These are phyloP conservation scores for Blastobotrys proliferans DNA, from an alignment of 1,139 yeast genomes.

Conservation along the genomic window DNA sequence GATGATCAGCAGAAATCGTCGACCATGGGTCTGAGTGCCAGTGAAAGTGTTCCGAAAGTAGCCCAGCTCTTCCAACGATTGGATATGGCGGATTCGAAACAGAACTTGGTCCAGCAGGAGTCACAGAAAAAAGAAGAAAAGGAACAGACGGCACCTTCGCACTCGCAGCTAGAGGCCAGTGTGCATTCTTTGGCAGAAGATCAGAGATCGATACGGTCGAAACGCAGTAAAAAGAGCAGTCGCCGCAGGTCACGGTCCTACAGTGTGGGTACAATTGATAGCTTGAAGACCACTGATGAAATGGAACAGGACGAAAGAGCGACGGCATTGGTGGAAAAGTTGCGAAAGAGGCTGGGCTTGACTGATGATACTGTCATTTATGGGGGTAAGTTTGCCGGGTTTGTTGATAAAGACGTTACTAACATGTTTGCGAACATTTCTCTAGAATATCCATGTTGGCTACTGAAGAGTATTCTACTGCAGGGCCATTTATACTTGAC, in stretches of 20 bases:
- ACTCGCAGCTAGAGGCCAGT: constrained; percentile 11
- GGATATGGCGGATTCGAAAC: constrained; percentile 1
- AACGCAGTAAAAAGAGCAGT: not conserved
- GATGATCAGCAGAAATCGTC: not conserved
- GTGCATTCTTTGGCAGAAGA: constrained; percentile 6
- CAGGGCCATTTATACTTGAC: constrained; percentile 86
- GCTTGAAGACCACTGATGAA: not conserved
- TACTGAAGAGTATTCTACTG: constrained; percentile 71
- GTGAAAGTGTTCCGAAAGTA: constrained; percentile 1
- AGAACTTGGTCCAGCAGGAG: not conserved
- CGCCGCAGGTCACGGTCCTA: not conserved
- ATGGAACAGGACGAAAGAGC: constrained; percentile 22
- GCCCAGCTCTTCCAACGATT: not conserved
- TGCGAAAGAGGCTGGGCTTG: constrained; percentile 26
- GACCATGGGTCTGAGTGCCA: constrained; percentile 4
- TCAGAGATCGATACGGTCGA: not conserved
- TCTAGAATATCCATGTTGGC: constrained; percentile 64
- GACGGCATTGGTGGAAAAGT: constrained; percentile 26
- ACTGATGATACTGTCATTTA: constrained; percentile 26
- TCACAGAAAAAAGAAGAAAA: not conserved
- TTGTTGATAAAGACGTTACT: not conserved
- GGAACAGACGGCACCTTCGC: not conserved
- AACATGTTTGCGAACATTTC: constrained; percentile 3
- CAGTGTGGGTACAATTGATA: constrained; percentile 2
- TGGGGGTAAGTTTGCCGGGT: constrained; percentile 23